A percentile compares a stretch with the other conserved stretches of the same genome.
These are phyloP conservation scores for Athelia psychrophila DNA, from an alignment of 1,284 basidiomycete genomes.

Conservation along the genomic window DNA sequence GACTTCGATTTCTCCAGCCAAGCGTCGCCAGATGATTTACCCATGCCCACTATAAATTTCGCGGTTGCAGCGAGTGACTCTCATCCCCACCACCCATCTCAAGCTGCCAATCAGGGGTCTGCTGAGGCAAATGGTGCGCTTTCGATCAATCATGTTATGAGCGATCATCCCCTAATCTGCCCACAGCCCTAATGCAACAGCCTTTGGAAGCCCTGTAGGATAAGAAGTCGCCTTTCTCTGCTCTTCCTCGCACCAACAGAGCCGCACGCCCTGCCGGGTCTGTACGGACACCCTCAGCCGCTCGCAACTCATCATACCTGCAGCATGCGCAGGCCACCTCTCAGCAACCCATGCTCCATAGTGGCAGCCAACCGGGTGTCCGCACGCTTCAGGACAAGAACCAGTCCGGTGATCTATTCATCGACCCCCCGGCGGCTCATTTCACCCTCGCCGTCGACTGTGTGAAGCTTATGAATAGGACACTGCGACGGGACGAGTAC, in stretches of 20 bases:
- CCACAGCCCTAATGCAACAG: conserved; percentile 20
- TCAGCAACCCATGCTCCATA: conserved; percentile 29
- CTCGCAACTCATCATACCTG: conserved; percentile 27
- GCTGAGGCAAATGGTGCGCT: neutral
- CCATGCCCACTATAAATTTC: conserved; percentile 3
- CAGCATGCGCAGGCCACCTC: conserved; percentile 18
- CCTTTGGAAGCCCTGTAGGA: conserved; percentile 78
- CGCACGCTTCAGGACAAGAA: conserved; percentile 91
- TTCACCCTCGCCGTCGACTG: no score
- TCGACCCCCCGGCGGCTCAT: no score
- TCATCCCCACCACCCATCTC: conserved; percentile 11
- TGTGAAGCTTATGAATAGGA: no score
- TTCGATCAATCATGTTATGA: neutral
- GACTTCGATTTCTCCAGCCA: conserved; percentile 87
- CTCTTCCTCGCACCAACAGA: conserved; percentile 57
- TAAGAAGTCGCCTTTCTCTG: conserved; percentile 72
- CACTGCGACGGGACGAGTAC: no score
- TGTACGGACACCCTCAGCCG: conserved; percentile 6
- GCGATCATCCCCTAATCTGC: no score
- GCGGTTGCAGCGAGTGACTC: neutral
- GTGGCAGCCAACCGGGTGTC: conserved; percentile 41
- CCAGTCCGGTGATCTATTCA: no score
- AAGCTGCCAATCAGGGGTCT: conserved; percentile 18
- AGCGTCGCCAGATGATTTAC: conserved; percentile 31
- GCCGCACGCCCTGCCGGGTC: conserved; percentile 32